Conservation (phyloP, 345 rosid species). For the Boechera stricta region DNA sequence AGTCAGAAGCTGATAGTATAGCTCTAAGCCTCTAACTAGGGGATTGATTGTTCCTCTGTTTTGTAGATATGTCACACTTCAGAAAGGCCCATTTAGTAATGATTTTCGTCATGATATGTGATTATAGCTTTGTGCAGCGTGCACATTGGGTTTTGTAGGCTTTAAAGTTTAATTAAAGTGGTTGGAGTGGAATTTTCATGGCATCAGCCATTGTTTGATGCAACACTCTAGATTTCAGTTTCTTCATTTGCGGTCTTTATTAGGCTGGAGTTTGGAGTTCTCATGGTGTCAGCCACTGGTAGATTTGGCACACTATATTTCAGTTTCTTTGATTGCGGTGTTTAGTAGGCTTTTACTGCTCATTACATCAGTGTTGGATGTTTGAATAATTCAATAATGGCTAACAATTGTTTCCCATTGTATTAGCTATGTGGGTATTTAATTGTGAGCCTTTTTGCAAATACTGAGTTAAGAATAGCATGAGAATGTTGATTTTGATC, state of each 20-base stretch:
- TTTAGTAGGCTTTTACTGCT: conserved; percentile 10
- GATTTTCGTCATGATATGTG: not conserved
- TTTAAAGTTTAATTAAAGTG: not conserved
- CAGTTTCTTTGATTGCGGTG: not conserved
- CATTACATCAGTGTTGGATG: conserved; percentile 14
- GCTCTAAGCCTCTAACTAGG: not conserved
- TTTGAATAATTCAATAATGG: not conserved
- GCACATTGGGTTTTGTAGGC: not conserved
- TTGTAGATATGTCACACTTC: conserved; percentile 1
- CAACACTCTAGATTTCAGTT: not conserved
- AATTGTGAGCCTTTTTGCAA: conserved; percentile 3
- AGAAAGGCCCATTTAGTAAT: not conserved
- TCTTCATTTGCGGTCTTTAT: not conserved
- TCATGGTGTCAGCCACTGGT: not conserved
- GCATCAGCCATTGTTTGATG: not conserved
- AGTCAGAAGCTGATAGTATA: conserved; percentile 2
- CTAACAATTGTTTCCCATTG: not conserved
- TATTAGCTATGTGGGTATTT: conserved; percentile 19
- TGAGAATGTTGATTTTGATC: not conserved
- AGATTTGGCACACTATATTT: not conserved
- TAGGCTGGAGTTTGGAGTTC: not conserved
- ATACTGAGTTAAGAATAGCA: not conserved
- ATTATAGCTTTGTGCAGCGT: conserved; percentile 14
- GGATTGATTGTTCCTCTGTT: not conserved
- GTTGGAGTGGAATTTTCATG: not conserved